Conservation (phyloP, 2,329 filamentous ascomycete species). For the Beauveria pseudobassiana region DNA sequence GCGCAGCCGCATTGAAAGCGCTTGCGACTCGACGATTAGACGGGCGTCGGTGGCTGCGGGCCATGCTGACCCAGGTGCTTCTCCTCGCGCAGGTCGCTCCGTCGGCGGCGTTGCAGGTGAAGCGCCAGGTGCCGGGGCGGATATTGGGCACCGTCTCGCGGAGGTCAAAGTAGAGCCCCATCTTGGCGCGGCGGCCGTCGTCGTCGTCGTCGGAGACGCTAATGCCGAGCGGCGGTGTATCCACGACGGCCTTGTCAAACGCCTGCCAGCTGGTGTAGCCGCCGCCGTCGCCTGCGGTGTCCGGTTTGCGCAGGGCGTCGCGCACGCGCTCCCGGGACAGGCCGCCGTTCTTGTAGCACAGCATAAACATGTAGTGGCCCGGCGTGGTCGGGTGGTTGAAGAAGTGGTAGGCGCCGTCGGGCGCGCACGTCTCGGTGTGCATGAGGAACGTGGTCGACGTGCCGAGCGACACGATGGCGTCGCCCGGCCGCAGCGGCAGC, state of each 20-base stretch:
- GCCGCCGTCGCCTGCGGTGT: conserved; percentile 29
- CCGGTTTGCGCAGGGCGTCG: conserved; percentile 53
- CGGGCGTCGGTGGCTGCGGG: conserved; percentile 66
- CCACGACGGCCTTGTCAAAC: conserved; percentile 69
- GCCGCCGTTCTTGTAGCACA: conserved; percentile 98
- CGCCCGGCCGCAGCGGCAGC: conserved; percentile 75
- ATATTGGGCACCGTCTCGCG: conserved; percentile 95
- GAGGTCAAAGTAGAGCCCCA: conserved; percentile 91
- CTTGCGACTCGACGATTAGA: conserved; percentile 88
- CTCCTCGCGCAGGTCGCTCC: conserved; percentile 38
- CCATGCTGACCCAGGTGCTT: conserved; percentile 28
- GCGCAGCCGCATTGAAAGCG: conserved; percentile 82
- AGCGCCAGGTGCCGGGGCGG: conserved; percentile 78
- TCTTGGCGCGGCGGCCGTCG: conserved; percentile 49
- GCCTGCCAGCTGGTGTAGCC: conserved; percentile 58
- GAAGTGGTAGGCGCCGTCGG: conserved; percentile 89
- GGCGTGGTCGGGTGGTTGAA: conserved; percentile 93
- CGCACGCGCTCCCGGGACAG: conserved; percentile 86
- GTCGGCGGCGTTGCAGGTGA: conserved; percentile 48
- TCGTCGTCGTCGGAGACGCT: conserved; percentile 18
- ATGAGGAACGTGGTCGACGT: conserved; percentile 97
- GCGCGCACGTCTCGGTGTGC: conserved; percentile 86
- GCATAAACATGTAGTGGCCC: conserved; percentile 98
- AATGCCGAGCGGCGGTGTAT: conserved; percentile 63
- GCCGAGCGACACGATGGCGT: conserved; percentile 90